Evolutionary conservation across 2,329 filamentous ascomycete genomes (phyloP).

Genomic region (Drechmeria coniospora): DNA sequence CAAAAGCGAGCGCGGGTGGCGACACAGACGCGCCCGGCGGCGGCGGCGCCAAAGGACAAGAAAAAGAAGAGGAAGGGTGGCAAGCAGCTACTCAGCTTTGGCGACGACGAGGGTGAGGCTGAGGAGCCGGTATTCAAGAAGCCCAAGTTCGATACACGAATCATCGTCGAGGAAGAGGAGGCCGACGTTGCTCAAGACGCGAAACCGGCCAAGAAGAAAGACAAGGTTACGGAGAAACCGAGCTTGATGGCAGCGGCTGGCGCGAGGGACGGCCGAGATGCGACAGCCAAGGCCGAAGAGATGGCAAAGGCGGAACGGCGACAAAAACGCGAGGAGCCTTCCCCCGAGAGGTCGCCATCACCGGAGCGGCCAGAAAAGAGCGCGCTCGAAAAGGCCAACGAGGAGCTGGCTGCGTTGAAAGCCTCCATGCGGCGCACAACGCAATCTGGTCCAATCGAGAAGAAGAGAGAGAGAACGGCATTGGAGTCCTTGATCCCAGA

Average conservation of each 20-base stretch:
- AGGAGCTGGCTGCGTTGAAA: slow-evolving; percentile 67
- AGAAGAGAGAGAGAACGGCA: slow-evolving; percentile 48
- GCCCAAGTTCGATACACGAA: slow-evolving; percentile 61
- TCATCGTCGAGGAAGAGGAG: slow-evolving; percentile 43
- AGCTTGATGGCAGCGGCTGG: too few relatives aligned
- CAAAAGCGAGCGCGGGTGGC: slow-evolving; percentile 48
- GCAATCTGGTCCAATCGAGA: slow-evolving; percentile 27
- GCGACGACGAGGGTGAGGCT: slow-evolving; percentile 46
- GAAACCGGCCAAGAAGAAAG: slow-evolving; percentile 13
- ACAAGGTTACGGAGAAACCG: too few relatives aligned
- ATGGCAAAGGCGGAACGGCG: not conserved
- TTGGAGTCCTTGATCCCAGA: slow-evolving; percentile 61
- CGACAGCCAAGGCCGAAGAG: not conserved
- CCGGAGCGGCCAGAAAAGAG: slow-evolving; percentile 25
- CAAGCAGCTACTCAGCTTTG: slow-evolving; percentile 68
- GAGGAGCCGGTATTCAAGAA: slow-evolving; percentile 51
- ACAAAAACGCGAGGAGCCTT: slow-evolving; percentile 4
- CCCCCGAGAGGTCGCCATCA: slow-evolving; percentile 10
- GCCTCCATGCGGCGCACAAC: slow-evolving; percentile 62
- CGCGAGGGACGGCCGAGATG: too few relatives aligned
- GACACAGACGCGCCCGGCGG: slow-evolving; percentile 25
- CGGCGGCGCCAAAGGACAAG: slow-evolving; percentile 31
- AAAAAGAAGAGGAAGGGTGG: slow-evolving; percentile 59
- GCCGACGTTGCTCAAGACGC: slow-evolving; percentile 14
- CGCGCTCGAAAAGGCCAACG: slow-evolving; percentile 55